phyloP scores from a whole-genome alignment of 2,329 filamentous ascomycete genomes.

The Decorospora gaudefroyi region DNA sequence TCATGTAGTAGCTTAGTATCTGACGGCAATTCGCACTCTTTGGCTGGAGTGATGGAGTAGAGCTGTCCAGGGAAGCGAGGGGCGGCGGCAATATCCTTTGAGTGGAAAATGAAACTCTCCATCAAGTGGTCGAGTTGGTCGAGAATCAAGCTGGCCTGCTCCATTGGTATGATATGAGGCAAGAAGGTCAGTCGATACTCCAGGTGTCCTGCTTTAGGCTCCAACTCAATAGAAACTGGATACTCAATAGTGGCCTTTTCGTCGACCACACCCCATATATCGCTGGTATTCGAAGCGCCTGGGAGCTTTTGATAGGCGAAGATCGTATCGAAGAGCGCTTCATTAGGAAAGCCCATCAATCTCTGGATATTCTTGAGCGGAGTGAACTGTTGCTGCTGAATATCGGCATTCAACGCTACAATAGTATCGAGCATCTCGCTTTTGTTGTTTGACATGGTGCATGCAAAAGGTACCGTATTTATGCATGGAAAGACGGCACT shows the following conservation, averaged over 20 bases:
- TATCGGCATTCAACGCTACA: constrained; percentile 65
- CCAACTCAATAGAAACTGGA: constrained; percentile 77
- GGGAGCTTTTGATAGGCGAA: constrained; percentile 75
- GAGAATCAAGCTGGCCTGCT: constrained; percentile 70
- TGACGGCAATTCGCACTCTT: constrained; percentile 61
- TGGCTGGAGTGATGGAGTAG: constrained; percentile 69
- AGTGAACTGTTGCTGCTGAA: constrained; percentile 72
- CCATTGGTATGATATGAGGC: constrained; percentile 64
- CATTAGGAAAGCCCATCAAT: constrained; percentile 67
- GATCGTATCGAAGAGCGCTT: constrained; percentile 78
- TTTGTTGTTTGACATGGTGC: constrained; percentile 61
- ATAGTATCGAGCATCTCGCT: constrained; percentile 63
- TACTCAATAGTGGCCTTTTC: constrained; percentile 78
- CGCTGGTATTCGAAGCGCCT: constrained; percentile 22
- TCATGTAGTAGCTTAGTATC: constrained; percentile 70
- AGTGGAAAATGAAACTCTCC: constrained; percentile 59
- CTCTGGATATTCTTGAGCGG: constrained; percentile 73
- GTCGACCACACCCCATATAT: constrained; percentile 63
- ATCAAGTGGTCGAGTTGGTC: constrained; percentile 72
- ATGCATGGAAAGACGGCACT: constrained; percentile 75
- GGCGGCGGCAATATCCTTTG: constrained; percentile 50
- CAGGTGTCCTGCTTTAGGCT: constrained; percentile 60
- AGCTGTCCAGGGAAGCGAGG: constrained; percentile 47
- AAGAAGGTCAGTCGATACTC: constrained; percentile 69
- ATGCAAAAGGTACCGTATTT: constrained; percentile 74